Evolutionary conservation across 768 basidiomycete species (phyloP).

Genomic region (Neoboletus subvelutipes): DNA sequence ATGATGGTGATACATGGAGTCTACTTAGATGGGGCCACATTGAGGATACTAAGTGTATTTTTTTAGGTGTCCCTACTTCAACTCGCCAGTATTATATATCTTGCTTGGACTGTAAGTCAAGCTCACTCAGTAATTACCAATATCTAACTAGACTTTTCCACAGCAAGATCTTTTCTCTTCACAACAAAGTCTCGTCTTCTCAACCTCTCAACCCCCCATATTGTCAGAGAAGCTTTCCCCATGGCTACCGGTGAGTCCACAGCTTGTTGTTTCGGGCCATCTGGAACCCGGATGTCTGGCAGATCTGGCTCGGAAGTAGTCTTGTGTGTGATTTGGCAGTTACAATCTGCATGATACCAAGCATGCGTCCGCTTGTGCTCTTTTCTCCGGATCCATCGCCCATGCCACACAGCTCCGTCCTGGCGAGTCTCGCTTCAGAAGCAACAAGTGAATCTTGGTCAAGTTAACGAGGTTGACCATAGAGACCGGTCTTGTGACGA

Average conservation of each 20-base stretch:
- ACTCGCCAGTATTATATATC: constrained; percentile 14
- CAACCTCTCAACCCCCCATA: no score
- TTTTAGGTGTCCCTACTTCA: constrained; percentile 25
- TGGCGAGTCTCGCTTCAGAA: constrained; percentile 3
- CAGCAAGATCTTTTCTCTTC: neutral
- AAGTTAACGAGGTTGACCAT: constrained; percentile 22
- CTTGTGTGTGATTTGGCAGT: constrained; percentile 19
- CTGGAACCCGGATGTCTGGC: neutral
- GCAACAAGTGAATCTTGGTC: constrained; percentile 1
- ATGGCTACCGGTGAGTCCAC: constrained; percentile 10
- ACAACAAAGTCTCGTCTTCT: no score
- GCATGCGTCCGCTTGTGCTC: neutral
- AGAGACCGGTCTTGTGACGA: constrained; percentile 26
- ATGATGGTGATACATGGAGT: constrained; percentile 14
- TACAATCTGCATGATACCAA: constrained; percentile 18
- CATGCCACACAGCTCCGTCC: constrained; percentile 12
- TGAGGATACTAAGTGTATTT: neutral
- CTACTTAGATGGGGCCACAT: neutral
- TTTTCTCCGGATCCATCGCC: neutral
- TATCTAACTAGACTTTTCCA: neutral
- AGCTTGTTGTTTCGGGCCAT: no score
- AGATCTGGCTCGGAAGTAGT: constrained; percentile 26
- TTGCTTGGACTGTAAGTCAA: neutral
- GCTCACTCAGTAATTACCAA: neutral
- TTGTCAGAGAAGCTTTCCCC: neutral